Conservation (phyloP, 2,329 filamentous ascomycete species). For the Pyrenophora seminiperda region DNA sequence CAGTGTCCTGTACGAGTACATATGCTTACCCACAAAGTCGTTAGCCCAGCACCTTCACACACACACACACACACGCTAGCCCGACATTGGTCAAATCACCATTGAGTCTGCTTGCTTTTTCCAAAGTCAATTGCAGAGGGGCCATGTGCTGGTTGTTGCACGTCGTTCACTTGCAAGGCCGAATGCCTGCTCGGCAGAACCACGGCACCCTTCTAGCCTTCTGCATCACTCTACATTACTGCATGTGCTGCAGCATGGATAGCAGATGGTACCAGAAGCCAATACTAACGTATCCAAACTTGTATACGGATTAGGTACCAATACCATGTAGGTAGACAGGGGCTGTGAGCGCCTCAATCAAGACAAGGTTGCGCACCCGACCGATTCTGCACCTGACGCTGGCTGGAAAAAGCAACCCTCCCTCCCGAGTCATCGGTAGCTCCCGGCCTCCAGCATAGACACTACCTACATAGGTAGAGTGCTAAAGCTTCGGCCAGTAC, state of each 20-base stretch:
- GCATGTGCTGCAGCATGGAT: too few relatives aligned
- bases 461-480: not conserved
- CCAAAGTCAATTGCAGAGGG: constrained; percentile 9
- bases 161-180: constrained; percentile 9
- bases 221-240: not conserved
- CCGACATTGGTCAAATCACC: constrained; percentile 9
- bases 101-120: constrained; percentile 11
- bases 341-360: constrained; percentile 2
- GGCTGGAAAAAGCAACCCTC: constrained; percentile 21
- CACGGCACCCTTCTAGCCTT: constrained; percentile 4
- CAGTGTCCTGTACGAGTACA: constrained; percentile 20
- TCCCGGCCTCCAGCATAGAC: constrained; percentile 8
- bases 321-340: constrained; percentile 10
- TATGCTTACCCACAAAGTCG: constrained; percentile 14
- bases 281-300: not conserved
- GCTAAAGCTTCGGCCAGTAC: not conserved
- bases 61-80: constrained; percentile 4
- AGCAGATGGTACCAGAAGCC: not conserved
- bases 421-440: constrained; percentile 25
- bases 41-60: constrained; percentile 7
- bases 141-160: constrained; percentile 1
- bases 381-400: constrained; percentile 20
- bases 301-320: too few relatives aligned
- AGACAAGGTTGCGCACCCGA: constrained; percentile 14
- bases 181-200: constrained; percentile 9